phyloP scores from a whole-genome alignment of 805 yeast genomes.

The Pichia heedii region DNA sequence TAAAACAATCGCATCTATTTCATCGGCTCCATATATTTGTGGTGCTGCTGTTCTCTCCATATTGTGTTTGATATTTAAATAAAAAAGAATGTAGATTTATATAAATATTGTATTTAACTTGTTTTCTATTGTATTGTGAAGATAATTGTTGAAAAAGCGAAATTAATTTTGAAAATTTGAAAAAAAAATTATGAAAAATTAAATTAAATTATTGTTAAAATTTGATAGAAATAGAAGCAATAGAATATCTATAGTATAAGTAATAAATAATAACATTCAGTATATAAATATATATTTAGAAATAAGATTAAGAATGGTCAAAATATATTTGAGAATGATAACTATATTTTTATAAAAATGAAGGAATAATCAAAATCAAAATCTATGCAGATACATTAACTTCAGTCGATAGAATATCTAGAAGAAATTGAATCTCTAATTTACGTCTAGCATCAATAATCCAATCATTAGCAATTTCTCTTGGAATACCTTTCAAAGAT shows the following conservation, averaged over 20 bases:
- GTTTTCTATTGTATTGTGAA: too few relatives aligned
- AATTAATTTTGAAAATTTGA: too few relatives aligned
- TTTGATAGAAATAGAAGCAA: too few relatives aligned
- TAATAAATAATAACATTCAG: too few relatives aligned
- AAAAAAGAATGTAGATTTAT: background rate
- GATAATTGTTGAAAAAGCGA: too few relatives aligned
- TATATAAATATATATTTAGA: too few relatives aligned
- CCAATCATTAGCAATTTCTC: constrained; percentile 89
- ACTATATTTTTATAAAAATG: background rate
- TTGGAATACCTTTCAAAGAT: constrained; percentile 84
- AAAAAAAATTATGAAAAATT: too few relatives aligned
- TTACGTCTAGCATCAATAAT: constrained; percentile 80
- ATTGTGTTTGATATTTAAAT: background rate
- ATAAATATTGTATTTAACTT: too few relatives aligned
- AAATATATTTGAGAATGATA: too few relatives aligned
- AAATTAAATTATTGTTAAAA: too few relatives aligned
- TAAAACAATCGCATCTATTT: constrained; percentile 80
- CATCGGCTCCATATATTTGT: constrained; percentile 62
- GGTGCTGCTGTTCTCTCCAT: constrained; percentile 30
- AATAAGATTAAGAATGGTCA: background rate
- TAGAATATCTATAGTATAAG: too few relatives aligned
- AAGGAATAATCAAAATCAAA: background rate
- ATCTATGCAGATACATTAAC: constrained; percentile 31
- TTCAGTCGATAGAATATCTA: constrained; percentile 61
- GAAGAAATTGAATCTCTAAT: constrained; percentile 76